Evolutionary conservation across 2,329 filamentous ascomycete species (phyloP).

Genomic region (Lachnellula hyalina): DNA sequence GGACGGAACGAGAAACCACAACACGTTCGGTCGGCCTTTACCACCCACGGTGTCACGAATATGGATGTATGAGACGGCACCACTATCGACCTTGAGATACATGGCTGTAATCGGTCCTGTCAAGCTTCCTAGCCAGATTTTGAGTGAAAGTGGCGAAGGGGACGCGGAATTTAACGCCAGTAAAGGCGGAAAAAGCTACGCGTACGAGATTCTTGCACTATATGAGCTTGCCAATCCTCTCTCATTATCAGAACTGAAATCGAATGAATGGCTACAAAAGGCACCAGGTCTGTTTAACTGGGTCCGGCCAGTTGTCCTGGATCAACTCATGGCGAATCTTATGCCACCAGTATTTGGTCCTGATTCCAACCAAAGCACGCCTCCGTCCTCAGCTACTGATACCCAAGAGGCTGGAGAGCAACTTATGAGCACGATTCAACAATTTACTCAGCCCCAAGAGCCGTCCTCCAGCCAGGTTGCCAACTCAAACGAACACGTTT

Average conservation of each 20-base stretch:
- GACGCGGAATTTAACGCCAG: constrained; percentile 41
- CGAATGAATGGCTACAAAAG: constrained; percentile 48
- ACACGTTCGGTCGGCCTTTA: constrained; percentile 40
- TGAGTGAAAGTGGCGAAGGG: constrained; percentile 40
- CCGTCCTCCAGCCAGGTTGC: not conserved
- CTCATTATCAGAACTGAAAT: constrained; percentile 44
- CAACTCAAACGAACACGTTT: not conserved
- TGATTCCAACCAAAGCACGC: constrained; percentile 1
- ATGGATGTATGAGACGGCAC: constrained; percentile 54
- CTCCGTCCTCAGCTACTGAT: constrained; percentile 22
- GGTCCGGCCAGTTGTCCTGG: constrained; percentile 52
- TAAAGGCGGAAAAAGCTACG: constrained; percentile 24
- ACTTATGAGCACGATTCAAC: constrained; percentile 22
- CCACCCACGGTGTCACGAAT: constrained; percentile 51
- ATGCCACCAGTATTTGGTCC: constrained; percentile 44
- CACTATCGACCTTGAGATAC: constrained; percentile 47
- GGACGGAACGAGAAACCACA: constrained; percentile 49
- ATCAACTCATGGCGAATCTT: constrained; percentile 54
- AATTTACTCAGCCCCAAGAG: constrained; percentile 21
- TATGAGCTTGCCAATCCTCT: constrained; percentile 60
- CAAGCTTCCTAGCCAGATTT: constrained; percentile 44
- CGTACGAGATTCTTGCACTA: constrained; percentile 50
- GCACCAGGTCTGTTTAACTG: constrained; percentile 48
- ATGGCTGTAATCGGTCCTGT: constrained; percentile 50
- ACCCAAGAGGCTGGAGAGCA: constrained; percentile 28